These are phyloP conservation scores for Talaromyces sp. DNA, from an alignment of 2,329 filamentous ascomycete species.

Conservation along the genomic window DNA sequence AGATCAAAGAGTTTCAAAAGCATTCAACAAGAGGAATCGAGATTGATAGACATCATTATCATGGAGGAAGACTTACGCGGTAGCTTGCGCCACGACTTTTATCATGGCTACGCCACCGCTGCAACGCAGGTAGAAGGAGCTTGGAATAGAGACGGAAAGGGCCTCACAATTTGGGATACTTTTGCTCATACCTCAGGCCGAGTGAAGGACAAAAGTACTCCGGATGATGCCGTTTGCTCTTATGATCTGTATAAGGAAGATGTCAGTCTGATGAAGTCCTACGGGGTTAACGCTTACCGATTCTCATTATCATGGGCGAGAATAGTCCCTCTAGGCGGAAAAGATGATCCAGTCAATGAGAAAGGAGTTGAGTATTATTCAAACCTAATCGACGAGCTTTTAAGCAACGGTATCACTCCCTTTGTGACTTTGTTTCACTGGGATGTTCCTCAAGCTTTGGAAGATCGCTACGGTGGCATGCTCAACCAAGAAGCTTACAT, in stretches of 20 bases:
- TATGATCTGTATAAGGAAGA: slow-evolving; percentile 72
- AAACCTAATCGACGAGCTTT: slow-evolving; percentile 69
- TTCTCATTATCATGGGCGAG: slow-evolving; percentile 74
- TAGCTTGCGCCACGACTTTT: slow-evolving; percentile 28
- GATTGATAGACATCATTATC: not conserved
- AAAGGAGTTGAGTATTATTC: slow-evolving; percentile 72
- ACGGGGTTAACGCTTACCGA: slow-evolving; percentile 69
- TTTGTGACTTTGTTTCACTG: slow-evolving; percentile 79
- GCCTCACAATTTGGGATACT: slow-evolving; percentile 75
- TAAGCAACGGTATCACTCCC: slow-evolving; percentile 67
- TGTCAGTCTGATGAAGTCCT: slow-evolving; percentile 66
- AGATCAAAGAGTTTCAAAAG: not conserved
- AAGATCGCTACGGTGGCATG: slow-evolving; percentile 73
- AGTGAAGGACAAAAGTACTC: slow-evolving; percentile 69
- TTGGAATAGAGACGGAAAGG: slow-evolving; percentile 67
- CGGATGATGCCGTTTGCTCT: slow-evolving; percentile 72
- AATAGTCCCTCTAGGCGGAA: slow-evolving; percentile 73
- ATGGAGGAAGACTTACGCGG: slow-evolving; percentile 25
- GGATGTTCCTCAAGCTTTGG: slow-evolving; percentile 71
- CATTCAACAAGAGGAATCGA: not conserved
- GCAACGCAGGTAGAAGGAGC: slow-evolving; percentile 68
- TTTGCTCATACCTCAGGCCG: slow-evolving; percentile 73
- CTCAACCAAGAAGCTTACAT: slow-evolving; percentile 72
- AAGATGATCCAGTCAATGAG: slow-evolving; percentile 71
- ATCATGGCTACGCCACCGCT: slow-evolving; percentile 30